Base-by-base conservation (phyloP, 805 yeast species). In the Candida xiaguanensis region DNA sequence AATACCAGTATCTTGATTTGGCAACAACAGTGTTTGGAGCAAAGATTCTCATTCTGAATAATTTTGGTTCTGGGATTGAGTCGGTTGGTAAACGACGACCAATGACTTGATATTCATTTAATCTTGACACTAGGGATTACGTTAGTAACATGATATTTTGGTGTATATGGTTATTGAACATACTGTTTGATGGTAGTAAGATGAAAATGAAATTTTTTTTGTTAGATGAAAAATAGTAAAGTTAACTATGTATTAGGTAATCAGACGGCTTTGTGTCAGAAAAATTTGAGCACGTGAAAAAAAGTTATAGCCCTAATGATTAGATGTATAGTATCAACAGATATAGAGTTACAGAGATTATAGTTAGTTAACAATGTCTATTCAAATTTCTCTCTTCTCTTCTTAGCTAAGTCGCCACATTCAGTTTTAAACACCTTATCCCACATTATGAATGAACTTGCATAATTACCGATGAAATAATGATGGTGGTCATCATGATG, bases 1-100 rank as follows among this genome's bases (percentile, higher is more conserved):
- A 93, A 82, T 93, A 93, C 99, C 99, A 93, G 96, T 88, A 93
- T 80, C 99, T 91, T 65, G 99, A 93, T 84, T 93, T 93, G 71
- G 99, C 99, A 72, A 93, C 95, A 72, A 93, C 98, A 62, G 80
- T 85, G 80, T 93, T 93, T 65, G 96, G 90, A 70, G 99, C 99
- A 74, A 93, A 93, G 77, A 93, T 89, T 82, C 96, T 89, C 98
- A 93, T 93, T 75, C 99, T 88, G 95, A 84, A 93, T 78, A 93
- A 87, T 84, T 91, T 93, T 75, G 99, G 99, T 79, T 90, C 96
- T 67, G 98, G 96, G 68, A 86, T 96, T 65, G 90, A 77, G 77
- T 89, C 98, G 67, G 96, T 89, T 62, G 99, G 99, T 75, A 93
- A 87, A 80, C 93, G 95, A 78, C 99, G 96, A 78, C 99, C 99